Conservation (phyloP, 768 basidiomycete species). For the Heimioporus sp. region DNA sequence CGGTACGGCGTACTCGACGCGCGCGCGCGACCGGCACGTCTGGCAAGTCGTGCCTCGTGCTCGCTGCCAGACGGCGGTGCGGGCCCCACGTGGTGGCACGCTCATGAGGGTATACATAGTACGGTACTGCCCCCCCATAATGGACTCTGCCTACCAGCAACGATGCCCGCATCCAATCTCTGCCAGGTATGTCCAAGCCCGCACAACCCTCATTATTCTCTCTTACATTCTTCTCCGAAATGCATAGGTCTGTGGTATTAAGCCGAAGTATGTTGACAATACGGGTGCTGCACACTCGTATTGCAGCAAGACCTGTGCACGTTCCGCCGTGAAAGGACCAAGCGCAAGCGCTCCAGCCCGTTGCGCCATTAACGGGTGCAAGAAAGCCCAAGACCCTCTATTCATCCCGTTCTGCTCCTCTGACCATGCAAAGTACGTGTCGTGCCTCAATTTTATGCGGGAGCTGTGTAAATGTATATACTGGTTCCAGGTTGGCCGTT, state of each 20-base stretch:
- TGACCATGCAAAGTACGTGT: slow-evolving; percentile 52
- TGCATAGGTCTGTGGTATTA: slow-evolving; percentile 53
- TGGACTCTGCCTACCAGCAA: slow-evolving; percentile 1
- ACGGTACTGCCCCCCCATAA: slow-evolving; percentile 3
- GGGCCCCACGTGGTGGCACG: slow-evolving; percentile 22
- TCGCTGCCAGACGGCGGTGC: slow-evolving; percentile 17
- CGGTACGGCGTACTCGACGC: slow-evolving; percentile 14
- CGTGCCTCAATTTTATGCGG: slow-evolving; percentile 15
- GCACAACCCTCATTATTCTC: slow-evolving; percentile 12
- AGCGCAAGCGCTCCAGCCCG: slow-evolving; percentile 34
- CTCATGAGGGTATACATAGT: slow-evolving; percentile 20
- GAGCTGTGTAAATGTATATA: slow-evolving; percentile 8
- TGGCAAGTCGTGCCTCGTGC: slow-evolving; percentile 10
- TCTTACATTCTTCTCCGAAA: slow-evolving; percentile 6
- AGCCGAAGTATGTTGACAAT: slow-evolving; percentile 60
- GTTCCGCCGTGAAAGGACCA: slow-evolving; percentile 33
- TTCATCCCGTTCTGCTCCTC: slow-evolving; percentile 59
- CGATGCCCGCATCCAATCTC: slow-evolving; percentile 21
- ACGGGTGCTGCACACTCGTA: slow-evolving; percentile 56
- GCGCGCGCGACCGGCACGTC: slow-evolving; percentile 7
- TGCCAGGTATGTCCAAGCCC: slow-evolving; percentile 26
- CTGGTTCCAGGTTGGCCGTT: slow-evolving; percentile 48
- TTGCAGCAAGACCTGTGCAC: slow-evolving; percentile 61
- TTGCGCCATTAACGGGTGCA: slow-evolving; percentile 53
- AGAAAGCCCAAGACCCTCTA: slow-evolving; percentile 46